Base-by-base conservation (phyloP, 2,329 filamentous ascomycete genomes). In the Sporothrix variecibatus region DNA sequence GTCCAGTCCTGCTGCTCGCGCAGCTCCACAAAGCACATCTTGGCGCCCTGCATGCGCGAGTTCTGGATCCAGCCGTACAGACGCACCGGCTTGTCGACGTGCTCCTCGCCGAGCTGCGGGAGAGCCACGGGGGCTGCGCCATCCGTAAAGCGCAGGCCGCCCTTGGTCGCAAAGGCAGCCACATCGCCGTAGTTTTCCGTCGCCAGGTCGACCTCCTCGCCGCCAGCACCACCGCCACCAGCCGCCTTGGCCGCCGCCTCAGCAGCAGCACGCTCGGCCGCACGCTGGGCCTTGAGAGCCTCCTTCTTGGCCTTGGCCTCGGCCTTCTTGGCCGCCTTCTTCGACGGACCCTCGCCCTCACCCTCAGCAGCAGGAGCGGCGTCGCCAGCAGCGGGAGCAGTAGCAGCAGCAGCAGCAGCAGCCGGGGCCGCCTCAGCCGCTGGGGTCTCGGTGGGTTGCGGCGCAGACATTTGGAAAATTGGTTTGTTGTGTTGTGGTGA, bases 11-110 rank as follows among this genome's bases (percentile, higher is more conserved):
- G 86, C 82, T 93, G 90, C 82, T 94, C 88, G 76, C 94, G 89
- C 78, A 98, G 87, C 85, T 96, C 94, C 79, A 98, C 84, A 84
- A 98, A 98, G 58, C 91, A 92, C 85, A 98, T 92, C 86, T 97
- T 97, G 78, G 94, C 94, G 75, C 93, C 92, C 85, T 98, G 95
- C 78, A 92, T 91, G 77, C 95, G 90, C 43, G 93, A 90, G 85
- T 97, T 98, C 82, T 97, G 93, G 53, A 98, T 88, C 86, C 93
- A 94, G 40, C 90, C 94, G 51, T 94, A 89, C 79, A 98, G 87
- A 62, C 90, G 91, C 78, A 98, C 88, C 40, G 89, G 89, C 84
- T 93, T 90, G 79, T 90, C 92, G 62, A 91, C 83, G 81, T 92
- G 85, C 72, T 87, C 84, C 68, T 94, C 90, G 72, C 85, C 83